Base-by-base conservation (phyloP, 148 eudicot species). In the Diospyros lotus region DNA sequence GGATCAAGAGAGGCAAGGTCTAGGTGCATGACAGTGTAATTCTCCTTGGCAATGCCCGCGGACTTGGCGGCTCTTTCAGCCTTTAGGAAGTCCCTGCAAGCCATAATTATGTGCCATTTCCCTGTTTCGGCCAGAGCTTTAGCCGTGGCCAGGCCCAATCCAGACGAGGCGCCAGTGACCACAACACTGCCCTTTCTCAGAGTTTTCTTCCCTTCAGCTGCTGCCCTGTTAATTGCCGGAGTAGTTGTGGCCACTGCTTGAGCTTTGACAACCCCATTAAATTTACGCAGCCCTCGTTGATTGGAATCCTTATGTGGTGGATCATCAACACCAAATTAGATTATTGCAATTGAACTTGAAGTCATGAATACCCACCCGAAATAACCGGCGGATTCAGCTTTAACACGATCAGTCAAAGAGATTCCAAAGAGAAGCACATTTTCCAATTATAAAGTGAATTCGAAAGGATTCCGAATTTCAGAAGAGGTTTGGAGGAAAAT, bases 91-190 rank as follows among this genome's bases (percentile, higher is more conserved):
- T 94, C 89, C 55, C 98, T 82, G 75, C 98, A 94, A 2, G 91
- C 98, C 98, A 94, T 91, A 28, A 91, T 86, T 2, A 94, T 83
- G 46, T 94, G 91, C 97, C 98, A 94, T 81, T 94, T 89, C 38
- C 93, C 97, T 0, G 97, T 84, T 74, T 94, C 98, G 10, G 90
- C 93, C n/a, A 94, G 78, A 11, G 97, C 84, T 80, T 88, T 94
- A 11, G 98, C 98, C 4, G 98, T 78, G 58, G 98, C 93, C 3
- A 91, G 92, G 40, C 98, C 98, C 39, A 94, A 73, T 3, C 98
- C 98, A 0, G 98, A 94, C 17, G 98, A 94, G 70, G 98, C 97
- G 10, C 98, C 98, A 0, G 98, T 94, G 80, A 94, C 82, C 14
- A 94, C 82, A n/a, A 86, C 98, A 64, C 73, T 85, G 76, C 97